These are phyloP conservation scores for Exophiala sp. DNA, from an alignment of 2,329 filamentous ascomycete species.

Conservation along the genomic window DNA sequence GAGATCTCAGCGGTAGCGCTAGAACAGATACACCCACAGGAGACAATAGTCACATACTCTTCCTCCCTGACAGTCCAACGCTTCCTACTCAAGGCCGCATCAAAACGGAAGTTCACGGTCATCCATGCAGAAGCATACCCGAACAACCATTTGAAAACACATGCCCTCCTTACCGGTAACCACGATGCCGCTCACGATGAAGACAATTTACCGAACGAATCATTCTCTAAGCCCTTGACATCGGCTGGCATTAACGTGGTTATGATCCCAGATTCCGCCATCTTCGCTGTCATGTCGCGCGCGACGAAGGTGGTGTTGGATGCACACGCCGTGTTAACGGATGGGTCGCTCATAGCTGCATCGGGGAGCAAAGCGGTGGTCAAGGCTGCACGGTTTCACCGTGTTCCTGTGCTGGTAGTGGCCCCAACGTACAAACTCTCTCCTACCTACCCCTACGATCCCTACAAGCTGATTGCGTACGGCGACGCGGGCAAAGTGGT, in stretches of 20 bases:
- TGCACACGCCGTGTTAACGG: constrained; percentile 79
- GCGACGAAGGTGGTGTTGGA: constrained; percentile 93
- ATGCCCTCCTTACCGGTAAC: constrained; percentile 56
- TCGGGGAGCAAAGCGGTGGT: constrained; percentile 79
- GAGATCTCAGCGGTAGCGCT: constrained; percentile 85
- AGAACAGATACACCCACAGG: constrained; percentile 87
- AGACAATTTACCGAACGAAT: constrained; percentile 42
- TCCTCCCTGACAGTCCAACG: constrained; percentile 81
- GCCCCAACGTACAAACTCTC: constrained; percentile 91
- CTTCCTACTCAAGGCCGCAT: constrained; percentile 79
- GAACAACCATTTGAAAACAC: constrained; percentile 60
- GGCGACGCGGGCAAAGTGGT: constrained; percentile 73
- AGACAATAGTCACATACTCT: constrained; percentile 84
- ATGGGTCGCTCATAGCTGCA: constrained; percentile 78
- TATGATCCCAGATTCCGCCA: constrained; percentile 72
- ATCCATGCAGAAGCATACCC: constrained; percentile 71
- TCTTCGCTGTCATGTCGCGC: constrained; percentile 89
- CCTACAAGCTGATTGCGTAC: constrained; percentile 76
- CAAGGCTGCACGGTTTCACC: constrained; percentile 73
- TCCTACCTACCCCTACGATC: constrained; percentile 78
- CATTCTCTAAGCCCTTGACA: constrained; percentile 70
- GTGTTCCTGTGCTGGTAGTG: constrained; percentile 79
- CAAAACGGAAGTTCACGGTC: constrained; percentile 86
- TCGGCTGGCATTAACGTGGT: constrained; percentile 75
- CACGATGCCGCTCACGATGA: constrained; percentile 33